A percentile compares a stretch with the other conserved stretches of the same genome.
phyloP scores from a whole-genome alignment of 2,329 filamentous ascomycete genomes.

The Epichloe amarillans region DNA sequence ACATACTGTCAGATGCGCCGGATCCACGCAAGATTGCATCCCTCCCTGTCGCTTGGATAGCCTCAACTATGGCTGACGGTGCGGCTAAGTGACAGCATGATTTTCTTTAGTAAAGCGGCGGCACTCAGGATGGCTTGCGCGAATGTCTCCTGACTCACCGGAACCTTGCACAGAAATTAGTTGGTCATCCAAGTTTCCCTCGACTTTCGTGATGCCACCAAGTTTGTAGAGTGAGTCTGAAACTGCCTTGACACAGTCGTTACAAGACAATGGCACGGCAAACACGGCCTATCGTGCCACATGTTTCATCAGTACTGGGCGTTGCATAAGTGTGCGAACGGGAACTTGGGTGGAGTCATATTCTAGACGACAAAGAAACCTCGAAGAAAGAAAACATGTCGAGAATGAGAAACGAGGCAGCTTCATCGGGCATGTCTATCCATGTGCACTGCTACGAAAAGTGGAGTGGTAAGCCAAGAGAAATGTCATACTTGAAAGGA shows the following conservation, averaged over 20 bases:
- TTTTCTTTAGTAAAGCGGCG: neutral
- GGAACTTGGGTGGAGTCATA: conserved; percentile 8
- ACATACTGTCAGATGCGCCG: conserved; percentile 70
- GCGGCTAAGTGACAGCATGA: conserved; percentile 39
- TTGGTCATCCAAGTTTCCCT: conserved; percentile 71
- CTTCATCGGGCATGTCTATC: neutral
- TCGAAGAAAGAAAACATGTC: neutral
- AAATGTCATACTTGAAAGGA: conserved; percentile 30
- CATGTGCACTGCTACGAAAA: neutral
- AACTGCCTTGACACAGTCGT: conserved; percentile 77
- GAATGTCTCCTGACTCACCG: conserved; percentile 29
- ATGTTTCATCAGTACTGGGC: conserved; percentile 21
- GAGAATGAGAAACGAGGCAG: neutral
- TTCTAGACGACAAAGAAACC: neutral
- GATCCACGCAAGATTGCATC: conserved; percentile 91
- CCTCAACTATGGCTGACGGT: conserved; percentile 76
- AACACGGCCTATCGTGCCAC: conserved; percentile 61
- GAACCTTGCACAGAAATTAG: conserved; percentile 77
- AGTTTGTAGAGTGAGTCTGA: conserved; percentile 66
- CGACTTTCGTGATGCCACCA: conserved; percentile 67
- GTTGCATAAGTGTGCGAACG: neutral
- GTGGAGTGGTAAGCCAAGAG: neutral
- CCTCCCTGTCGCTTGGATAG: conserved; percentile 79
- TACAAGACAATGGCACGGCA: conserved; percentile 86
- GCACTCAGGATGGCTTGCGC: neutral